phyloP scores from a whole-genome alignment of 495 filamentous ascomycete species.

The Elaphomyces granulatus region DNA sequence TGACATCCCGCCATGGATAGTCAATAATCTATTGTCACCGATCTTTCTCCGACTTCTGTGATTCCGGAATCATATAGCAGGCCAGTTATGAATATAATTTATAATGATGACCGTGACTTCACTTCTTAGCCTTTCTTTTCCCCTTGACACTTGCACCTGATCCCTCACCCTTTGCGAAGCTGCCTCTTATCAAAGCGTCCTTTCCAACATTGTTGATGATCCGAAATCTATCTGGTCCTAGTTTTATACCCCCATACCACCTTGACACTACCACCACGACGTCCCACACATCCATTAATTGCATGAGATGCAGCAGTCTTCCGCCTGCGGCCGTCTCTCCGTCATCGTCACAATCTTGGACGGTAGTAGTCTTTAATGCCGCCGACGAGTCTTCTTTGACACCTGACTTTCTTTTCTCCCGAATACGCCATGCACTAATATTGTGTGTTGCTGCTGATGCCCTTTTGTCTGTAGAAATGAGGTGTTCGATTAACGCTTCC shows the following conservation, averaged over 20 bases:
- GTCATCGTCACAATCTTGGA: slow-evolving; percentile 90
- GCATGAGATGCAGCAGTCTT: slow-evolving; percentile 73
- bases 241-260: slow-evolving; percentile 84
- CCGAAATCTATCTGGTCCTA: slow-evolving; percentile 80
- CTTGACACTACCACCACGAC: slow-evolving; percentile 85
- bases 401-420: no score
- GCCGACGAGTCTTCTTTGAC: slow-evolving; percentile 17
- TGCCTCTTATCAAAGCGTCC: slow-evolving; percentile 72
- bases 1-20: no score
- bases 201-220: slow-evolving; percentile 76
- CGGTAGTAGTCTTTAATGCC: no score
- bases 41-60: no score
- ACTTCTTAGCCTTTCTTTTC: slow-evolving; percentile 47
- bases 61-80: no score
- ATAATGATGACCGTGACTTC: no score
- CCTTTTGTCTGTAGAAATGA: slow-evolving; percentile 67
- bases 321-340: slow-evolving; percentile 91
- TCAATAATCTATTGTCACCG: no score
- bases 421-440: slow-evolving; percentile 57
- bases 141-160: slow-evolving; percentile 28
- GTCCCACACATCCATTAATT: slow-evolving; percentile 89
- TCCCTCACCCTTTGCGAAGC: slow-evolving; percentile 41
- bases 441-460: slow-evolving; percentile 82
- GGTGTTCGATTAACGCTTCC: slow-evolving; percentile 49
- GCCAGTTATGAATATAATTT: no score